Percentiles rank a stretch among this genome's conserved stretches.
Conservation (phyloP, 495 filamentous ascomycete genomes). For the Xylaria grammica region DNA sequence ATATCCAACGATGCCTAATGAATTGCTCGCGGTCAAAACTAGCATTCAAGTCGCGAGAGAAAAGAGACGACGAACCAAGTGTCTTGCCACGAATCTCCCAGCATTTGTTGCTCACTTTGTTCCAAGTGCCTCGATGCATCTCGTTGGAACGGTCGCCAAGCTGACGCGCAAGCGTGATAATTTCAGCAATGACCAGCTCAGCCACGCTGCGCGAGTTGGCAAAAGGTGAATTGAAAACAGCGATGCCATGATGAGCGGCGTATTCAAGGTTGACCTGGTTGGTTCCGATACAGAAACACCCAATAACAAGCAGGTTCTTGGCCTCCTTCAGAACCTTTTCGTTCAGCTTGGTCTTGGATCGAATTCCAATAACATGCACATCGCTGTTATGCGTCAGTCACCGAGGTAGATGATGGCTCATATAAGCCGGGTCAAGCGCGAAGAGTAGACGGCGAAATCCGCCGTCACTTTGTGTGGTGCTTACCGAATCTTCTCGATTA, state of each 20-base stretch:
- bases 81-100: slow-evolving; percentile 99
- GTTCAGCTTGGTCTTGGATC: slow-evolving; percentile 95
- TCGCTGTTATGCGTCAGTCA: slow-evolving; percentile 58
- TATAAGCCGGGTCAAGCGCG: too few species aligned
- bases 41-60: slow-evolving; percentile 9
- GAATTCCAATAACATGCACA: slow-evolving; percentile 96
- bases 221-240: slow-evolving; percentile 99
- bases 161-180: slow-evolving; percentile 89
- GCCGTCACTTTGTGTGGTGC: slow-evolving; percentile 28
- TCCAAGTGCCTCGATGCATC: slow-evolving; percentile 95
- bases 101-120: slow-evolving; percentile 94
- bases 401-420: slow-evolving; percentile 19
- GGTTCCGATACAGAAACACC: slow-evolving; percentile 99
- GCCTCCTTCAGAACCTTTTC: slow-evolving; percentile 85
- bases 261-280: slow-evolving; percentile 96
- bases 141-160: slow-evolving; percentile 92
- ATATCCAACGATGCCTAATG: slow-evolving; percentile 86
- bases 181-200: slow-evolving; percentile 92
- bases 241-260: slow-evolving; percentile 89
- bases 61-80: slow-evolving; percentile 61
- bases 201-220: slow-evolving; percentile 97
- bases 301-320: slow-evolving; percentile 92
- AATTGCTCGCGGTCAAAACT: slow-evolving; percentile 25
- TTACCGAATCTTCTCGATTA: slow-evolving; percentile 96
- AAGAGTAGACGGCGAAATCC: too few species aligned